Evolutionary conservation across 768 basidiomycete genomes (phyloP).

Genomic region (Phylloporus sp.): DNA sequence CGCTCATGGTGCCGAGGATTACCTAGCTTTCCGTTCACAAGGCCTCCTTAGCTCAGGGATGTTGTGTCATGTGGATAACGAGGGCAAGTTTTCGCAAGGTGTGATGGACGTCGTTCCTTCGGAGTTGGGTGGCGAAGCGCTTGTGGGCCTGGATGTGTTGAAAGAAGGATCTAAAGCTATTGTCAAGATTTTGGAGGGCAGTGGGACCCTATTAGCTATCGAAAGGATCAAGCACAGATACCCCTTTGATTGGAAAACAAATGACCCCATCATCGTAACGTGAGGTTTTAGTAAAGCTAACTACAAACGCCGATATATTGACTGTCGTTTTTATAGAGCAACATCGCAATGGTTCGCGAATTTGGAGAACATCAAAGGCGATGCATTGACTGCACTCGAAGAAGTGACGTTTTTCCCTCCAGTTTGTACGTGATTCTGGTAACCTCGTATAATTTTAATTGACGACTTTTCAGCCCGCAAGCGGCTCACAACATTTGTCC

Average conservation of each 20-base stretch:
- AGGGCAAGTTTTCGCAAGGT: slow-evolving; percentile 64
- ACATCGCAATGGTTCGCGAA: slow-evolving; percentile 99
- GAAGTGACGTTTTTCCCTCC: slow-evolving; percentile 74
- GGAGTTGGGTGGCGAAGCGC: slow-evolving; percentile 37
- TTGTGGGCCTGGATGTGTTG: slow-evolving; percentile 72
- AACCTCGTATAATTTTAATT: background rate
- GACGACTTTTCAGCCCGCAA: slow-evolving; percentile 57
- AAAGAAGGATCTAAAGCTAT: slow-evolving; percentile 66
- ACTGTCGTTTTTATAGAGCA: slow-evolving; percentile 45
- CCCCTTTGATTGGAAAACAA: slow-evolving; percentile 96
- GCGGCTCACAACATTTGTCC: slow-evolving; percentile 84
- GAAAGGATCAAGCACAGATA: slow-evolving; percentile 81
- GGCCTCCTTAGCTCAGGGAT: slow-evolving; percentile 51
- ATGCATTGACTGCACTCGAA: slow-evolving; percentile 65
- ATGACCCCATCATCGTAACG: slow-evolving; percentile 89
- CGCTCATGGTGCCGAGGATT: slow-evolving; percentile 93
- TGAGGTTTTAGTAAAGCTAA: slow-evolving; percentile 34
- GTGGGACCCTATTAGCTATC: slow-evolving; percentile 55
- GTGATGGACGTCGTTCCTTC: slow-evolving; percentile 49
- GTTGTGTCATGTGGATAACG: slow-evolving; percentile 77
- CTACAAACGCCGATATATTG: background rate
- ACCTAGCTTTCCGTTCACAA: slow-evolving; percentile 62
- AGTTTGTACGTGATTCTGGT: slow-evolving; percentile 49
- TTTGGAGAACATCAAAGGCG: slow-evolving; percentile 75
- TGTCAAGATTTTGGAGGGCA: slow-evolving; percentile 55